Evolutionary conservation across 148 eudicot species (phyloP), one percentile per base, ranked within the genome.

Genomic region (Nyssa sinensis): DNA sequence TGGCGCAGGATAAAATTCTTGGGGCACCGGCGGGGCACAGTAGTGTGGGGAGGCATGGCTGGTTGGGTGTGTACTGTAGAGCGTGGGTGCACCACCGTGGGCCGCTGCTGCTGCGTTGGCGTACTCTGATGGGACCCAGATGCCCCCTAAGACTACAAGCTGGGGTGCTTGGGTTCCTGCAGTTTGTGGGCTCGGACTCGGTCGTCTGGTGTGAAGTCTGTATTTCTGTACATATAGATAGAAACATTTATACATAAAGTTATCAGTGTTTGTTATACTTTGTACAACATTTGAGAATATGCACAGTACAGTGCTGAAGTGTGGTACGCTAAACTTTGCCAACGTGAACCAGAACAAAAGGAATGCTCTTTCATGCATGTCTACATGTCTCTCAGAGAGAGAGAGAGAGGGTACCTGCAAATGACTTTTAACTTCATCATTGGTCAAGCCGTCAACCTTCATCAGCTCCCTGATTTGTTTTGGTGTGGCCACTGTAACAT

Each of bases 361-460:
- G 24, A n/a, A 12, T 39, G 44, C 44, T 39, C 44, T 39, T 9
- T 39, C 14, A 44, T 44, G 14, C 7, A 1, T 37, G 11, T 39
- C 7, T 39, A 39, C 11, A 39, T 39, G 11, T 2, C 7, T 2
- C n/a, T n/a, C 66, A 75, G 74, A 75, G 70, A 74, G 76, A 79
- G 74, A 75, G 69, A 74, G 79, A 75, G 72, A 74, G 55, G 17
- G 44, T 66, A 88, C 98, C 97, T 95, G 98, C 76, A 95, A 83
- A 73, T 95, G 98, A 82, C 97, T 95, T 92, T 95, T 95, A 67
- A 95, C 98, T 87, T 95, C 98, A 92, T 95, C 98, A 83, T 95
- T 90, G 82, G 98, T 95, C 81, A 95, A 81, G 41, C 98, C 98
- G 75, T 95, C 98, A 75, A 95, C 98, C 90, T 95, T 95, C 98